Base-by-base conservation (phyloP, 495 filamentous ascomycete genomes). In the Lophium mytilinum region DNA sequence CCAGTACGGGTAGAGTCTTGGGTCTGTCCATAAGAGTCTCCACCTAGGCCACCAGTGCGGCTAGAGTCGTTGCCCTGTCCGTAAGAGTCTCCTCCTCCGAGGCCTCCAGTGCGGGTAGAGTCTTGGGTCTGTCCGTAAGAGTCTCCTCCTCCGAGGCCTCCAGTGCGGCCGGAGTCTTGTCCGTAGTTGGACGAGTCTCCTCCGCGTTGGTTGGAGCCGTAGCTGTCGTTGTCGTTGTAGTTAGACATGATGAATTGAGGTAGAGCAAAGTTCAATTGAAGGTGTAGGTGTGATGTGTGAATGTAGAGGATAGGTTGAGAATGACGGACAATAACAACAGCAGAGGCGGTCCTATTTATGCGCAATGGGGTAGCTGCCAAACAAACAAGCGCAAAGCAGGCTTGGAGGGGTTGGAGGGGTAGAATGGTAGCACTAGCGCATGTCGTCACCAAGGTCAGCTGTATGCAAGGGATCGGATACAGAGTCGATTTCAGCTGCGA, bases 71-170 rank as follows among this genome's bases (percentile, higher is more conserved):
- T 47, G 43, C 37, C 33, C 14, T 40, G 49, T 7, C 55, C 58
- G 48, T 50, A 59, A 40, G 11, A 30, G 50, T 62, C 55, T 1
- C 60, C 18, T 12, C 58, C 21, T 14, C 33, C 15, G 34, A 64
- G 55, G 51, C 52, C 50, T 0, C 33, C 40, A 4, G 40, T 43
- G 57, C 60, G 60, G 57, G 57, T 57, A 42, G 53, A 64, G 42
- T 57, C 57, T 53, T 57, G 11, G 11, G 18, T 34, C 12, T 24
- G 12, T 12, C 45, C 45, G 45, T 49, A 49, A 11, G 12, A 12
- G 18, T 52, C 33, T 9, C 18, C 37, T 21, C 33, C 18, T 9
- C n/a, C n/a, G n/a, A 34, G 19, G 43, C 30, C 18, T 4, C 45
- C 45, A 24, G 18, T 24, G 21, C 14, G 33, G 17, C 18, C 33